Evolutionary conservation across 1,284 basidiomycete species (phyloP), one percentile per base, ranked within the genome.

Genomic region (Vanrija humicola): DNA sequence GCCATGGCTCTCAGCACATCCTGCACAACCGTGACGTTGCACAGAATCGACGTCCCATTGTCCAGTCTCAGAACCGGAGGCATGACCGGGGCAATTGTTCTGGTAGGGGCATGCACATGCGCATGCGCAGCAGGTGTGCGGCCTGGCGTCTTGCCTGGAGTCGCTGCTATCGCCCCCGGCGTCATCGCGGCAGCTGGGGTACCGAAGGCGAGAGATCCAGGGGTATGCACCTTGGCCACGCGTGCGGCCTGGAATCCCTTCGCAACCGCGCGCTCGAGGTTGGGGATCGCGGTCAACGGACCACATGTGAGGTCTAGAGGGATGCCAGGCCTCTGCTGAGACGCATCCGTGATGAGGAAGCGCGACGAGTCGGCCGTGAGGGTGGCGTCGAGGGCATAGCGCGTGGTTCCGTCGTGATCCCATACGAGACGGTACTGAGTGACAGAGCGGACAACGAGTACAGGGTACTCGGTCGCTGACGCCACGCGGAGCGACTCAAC

Each of bases 291-390:
- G 5, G 58, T 62, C 15, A 70, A 44, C 5, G 58, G 55, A 3
- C 67, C 66, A 46, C 67, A 72, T 14, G 55, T 62, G 19, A 52
- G 48, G 50, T 58, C 63, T n/a, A 25, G 29, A 44, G 48, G 58
- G 21, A 38, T 55, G 38, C 46, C 48, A 14, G 21, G 43, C 29
- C 43, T 45, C 4, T 52, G 56, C 25, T 23, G 26, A 3, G 63
- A 45, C 6, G 63, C 58, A 47, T 73, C 70, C n/a, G 50, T 40
- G 25, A 73, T 29, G 43, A 73, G 58, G 58, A 61, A 68, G 40
- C 56, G 55, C 18, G 43, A 42, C 21, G 29, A 21, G 39, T 46
- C 46, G 3, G 50, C 23, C 3, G 55, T 47, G 14, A 69, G 54
- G 10, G 40, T 43, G 10, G 65, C 19, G 44, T 67, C 64, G 29